These are phyloP conservation scores for Fusarium udum DNA, from an alignment of 2,329 filamentous ascomycete genomes.

Conservation along the genomic window DNA sequence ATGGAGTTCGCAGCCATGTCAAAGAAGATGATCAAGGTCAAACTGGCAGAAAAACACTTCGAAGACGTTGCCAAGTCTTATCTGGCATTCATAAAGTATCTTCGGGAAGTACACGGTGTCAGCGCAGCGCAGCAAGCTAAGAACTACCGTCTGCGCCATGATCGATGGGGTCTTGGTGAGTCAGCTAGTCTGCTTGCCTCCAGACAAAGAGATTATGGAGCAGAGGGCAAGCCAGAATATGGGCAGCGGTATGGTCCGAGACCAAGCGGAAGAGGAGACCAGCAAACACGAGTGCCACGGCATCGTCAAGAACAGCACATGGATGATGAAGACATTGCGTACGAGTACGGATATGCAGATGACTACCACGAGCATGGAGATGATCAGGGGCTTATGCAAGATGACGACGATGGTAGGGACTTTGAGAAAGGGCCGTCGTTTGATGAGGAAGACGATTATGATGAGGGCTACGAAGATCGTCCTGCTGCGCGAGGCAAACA, in stretches of 20 bases:
- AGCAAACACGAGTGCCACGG: fast-evolving
- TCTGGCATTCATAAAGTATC: not conserved
- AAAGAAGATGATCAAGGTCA: not conserved
- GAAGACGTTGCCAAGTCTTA: not conserved
- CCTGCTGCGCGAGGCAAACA: not conserved
- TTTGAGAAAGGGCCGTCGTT: not conserved
- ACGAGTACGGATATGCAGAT: not conserved
- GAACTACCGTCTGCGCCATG: not conserved
- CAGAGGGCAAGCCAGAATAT: fast-evolving
- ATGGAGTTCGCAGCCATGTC: not conserved
- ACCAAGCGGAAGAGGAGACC: not conserved
- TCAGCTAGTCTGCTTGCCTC: not conserved
- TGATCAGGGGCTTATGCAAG: not conserved
- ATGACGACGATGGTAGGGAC: not conserved
- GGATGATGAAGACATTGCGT: not conserved
- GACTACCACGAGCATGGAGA: fast-evolving
- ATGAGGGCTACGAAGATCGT: not conserved
- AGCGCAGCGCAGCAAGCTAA: not conserved
- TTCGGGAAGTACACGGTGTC: not conserved
- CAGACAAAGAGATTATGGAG: fast-evolving
- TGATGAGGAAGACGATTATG: not conserved
- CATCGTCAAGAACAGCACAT: not conserved
- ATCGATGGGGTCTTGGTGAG: not conserved
- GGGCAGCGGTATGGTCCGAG: not conserved
- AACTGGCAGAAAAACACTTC: not conserved